phyloP scores from a whole-genome alignment of 352 stramenopile genomes.

The Halophytophthora polymorphica region DNA sequence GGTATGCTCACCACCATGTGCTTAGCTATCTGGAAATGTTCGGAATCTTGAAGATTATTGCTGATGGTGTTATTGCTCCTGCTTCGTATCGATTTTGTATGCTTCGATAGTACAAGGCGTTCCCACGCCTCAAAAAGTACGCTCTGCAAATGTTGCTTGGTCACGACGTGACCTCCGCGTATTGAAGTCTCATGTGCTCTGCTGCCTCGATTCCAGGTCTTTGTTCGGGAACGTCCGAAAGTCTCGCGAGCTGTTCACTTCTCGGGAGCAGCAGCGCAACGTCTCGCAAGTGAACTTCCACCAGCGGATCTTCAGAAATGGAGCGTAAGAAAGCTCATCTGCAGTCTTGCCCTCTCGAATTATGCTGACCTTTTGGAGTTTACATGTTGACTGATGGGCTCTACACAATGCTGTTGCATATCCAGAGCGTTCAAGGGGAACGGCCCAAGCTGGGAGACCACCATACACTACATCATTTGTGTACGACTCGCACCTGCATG shows the following conservation, averaged over 20 bases:
- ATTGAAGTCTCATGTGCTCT: background rate
- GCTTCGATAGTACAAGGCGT: constrained; percentile 65
- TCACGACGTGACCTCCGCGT: background rate
- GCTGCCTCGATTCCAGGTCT: constrained; percentile 21
- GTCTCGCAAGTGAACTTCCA: constrained; percentile 72
- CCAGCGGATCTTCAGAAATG: constrained; percentile 63
- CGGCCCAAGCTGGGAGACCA: constrained; percentile 63
- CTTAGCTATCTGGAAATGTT: background rate
- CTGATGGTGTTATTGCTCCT: constrained; percentile 2
- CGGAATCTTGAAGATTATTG: background rate
- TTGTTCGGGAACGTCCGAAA: constrained; percentile 75
- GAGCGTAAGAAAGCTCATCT: constrained; percentile 34
- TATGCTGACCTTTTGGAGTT: background rate
- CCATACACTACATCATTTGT: constrained; percentile 58
- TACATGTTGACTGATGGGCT: background rate
- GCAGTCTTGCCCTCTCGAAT: background rate
- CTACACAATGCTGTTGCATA: background rate
- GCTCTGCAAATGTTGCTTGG: constrained; percentile 1
- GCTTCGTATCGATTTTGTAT: background rate
- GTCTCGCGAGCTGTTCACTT: constrained; percentile 67
- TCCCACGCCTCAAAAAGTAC: constrained; percentile 80
- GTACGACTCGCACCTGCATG: constrained; percentile 21
- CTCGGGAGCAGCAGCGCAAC: constrained; percentile 71
- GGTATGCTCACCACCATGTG: no score
- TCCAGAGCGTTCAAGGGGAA: constrained; percentile 50